Percentiles rank a stretch among this genome's conserved stretches.
Evolutionary conservation across 768 basidiomycete species (phyloP).

Genomic region (Cubamyces lactineus): DNA sequence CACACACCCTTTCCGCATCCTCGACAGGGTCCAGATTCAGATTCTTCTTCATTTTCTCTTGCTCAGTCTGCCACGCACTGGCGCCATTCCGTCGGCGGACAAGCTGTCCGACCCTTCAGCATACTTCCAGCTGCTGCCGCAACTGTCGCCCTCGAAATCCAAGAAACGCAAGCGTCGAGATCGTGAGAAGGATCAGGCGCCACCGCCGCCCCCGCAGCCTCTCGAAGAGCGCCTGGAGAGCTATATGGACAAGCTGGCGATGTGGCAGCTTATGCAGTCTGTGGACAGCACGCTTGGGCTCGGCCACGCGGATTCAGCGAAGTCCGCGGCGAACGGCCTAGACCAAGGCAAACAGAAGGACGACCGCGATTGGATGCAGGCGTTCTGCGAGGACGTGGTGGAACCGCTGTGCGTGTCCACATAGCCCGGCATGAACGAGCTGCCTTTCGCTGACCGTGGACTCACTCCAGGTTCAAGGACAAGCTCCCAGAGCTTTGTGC

Average conservation of each 20-base stretch:
- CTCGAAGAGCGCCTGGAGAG: constrained; percentile 63
- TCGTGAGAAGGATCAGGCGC: constrained; percentile 20
- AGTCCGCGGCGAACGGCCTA: constrained; percentile 28
- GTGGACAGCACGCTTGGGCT: constrained; percentile 35
- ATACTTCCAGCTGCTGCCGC: constrained; percentile 20
- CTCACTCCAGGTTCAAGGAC: constrained; percentile 53
- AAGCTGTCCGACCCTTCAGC: constrained; percentile 15
- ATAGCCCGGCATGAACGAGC: not conserved
- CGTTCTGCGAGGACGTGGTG: constrained; percentile 68
- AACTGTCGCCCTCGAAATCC: constrained; percentile 25
- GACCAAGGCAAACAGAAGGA: constrained; percentile 27
- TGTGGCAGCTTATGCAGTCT: constrained; percentile 64
- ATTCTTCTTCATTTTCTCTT: constrained; percentile 71
- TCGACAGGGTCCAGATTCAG: constrained; percentile 69
- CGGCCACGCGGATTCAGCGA: constrained; percentile 7
- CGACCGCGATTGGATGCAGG: constrained; percentile 70
- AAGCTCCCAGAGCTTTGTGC: constrained; percentile 55
- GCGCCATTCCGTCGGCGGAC: constrained; percentile 29
- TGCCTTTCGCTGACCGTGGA: constrained; percentile 9
- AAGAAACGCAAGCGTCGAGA: constrained; percentile 33
- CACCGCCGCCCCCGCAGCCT: constrained; percentile 18
- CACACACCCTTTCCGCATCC: constrained; percentile 12
- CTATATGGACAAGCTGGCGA: constrained; percentile 79
- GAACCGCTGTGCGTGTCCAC: constrained; percentile 56
- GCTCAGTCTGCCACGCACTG: constrained; percentile 58